Base-by-base conservation (phyloP, 1,284 basidiomycete genomes). In the Puccinia hordei region DNA sequence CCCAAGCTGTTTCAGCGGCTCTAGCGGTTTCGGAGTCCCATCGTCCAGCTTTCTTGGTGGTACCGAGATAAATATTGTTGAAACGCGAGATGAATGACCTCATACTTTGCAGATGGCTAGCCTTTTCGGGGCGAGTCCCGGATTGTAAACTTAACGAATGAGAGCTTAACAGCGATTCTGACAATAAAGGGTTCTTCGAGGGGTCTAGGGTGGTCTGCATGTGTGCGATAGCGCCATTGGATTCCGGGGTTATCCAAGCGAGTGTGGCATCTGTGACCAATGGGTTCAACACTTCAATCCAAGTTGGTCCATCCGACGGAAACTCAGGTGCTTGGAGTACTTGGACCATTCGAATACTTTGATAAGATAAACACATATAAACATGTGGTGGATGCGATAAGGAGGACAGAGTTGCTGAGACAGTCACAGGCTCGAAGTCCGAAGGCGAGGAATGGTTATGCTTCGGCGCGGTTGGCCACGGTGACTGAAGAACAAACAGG, bases 261-360 rank as follows among this genome's bases (percentile, higher is more conserved):
- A 63, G 38, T 30, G 73, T 74, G 27, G 73, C 51, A 46, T 74
- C 61, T 55, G 61, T 59, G 4, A 75, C 73, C 5, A 55, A 13
- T 24, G 73, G 73, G 46, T 75, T 63, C 46, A 75, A 51, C 22
- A 75, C 73, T n/a, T 75, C 73, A 22, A 75, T 38, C 73, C 73
- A 75, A 49, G 73, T 75, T 19, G 73, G 73, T 63, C 38, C 59
- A 49, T 59, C 57, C 46, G 35, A 22, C 22, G 61, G 35, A 35
- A 65, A 75, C 49, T 63, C 61, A 0, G 73, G 73, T 59, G 61
- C 57, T 75, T 75, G 73, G 49, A 75, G 61, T 10, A 51, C 73
- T 75, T 75, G 73, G 22, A 75, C 73, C 12, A 75, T 46, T 44
- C 73, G 57, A 30, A 49, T 22, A 63, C 38, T 65, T 46, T 24